Base-by-base conservation (phyloP, 2,329 filamentous ascomycete genomes). In the Magnaporthales sp. region DNA sequence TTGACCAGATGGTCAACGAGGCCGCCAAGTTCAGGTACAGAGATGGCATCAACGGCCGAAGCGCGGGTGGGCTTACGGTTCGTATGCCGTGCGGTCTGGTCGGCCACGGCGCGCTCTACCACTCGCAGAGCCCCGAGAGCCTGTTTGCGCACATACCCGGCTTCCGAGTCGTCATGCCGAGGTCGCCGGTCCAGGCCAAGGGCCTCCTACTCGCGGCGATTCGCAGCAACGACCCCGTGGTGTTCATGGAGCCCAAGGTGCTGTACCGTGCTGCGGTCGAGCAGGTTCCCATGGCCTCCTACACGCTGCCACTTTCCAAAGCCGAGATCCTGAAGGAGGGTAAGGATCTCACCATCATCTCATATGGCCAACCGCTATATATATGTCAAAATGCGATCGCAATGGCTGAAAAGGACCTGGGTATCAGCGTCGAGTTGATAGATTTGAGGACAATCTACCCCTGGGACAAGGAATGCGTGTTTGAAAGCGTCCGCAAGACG, bases 171-270 rank as follows among this genome's bases (percentile, higher is more conserved):
- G 87, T 97, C 29, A 89, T 97, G 76, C 93, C 93, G 0, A 85
- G 93, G 62, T 95, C 91, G 0, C 93, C 93, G 0, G 77, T 90
- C 2, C 93, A 97, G 77, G 93, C 93, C 5, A 97, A 97, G 77
- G 93, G 93, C 1, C 82, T 97, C 3, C 80, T 97, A 64, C 81
- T 96, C 3, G 84, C 90, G 3, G 85, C 90, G 0, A 92, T 96
- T 66, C 87, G 86, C 80, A 79, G 87, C 84, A 91, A 92, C 69
- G 93, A 97, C 75, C 93, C 93, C 0, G 92, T 94, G 69, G 82
- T 97, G 66, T 96, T 97, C 77, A 89, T 97, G 89, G 93, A 97
- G 76, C 93, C 93, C 61, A 97, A 97, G 80, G 91, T 95, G 62
- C 81, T 97, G 13, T 97, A 97, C 77, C 89, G 93, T 24, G 93